Percentiles rank a stretch among this genome's conserved stretches.
These are phyloP conservation scores for Ceriops decandra DNA, from an alignment of 345 rosid species.

Conservation along the genomic window DNA sequence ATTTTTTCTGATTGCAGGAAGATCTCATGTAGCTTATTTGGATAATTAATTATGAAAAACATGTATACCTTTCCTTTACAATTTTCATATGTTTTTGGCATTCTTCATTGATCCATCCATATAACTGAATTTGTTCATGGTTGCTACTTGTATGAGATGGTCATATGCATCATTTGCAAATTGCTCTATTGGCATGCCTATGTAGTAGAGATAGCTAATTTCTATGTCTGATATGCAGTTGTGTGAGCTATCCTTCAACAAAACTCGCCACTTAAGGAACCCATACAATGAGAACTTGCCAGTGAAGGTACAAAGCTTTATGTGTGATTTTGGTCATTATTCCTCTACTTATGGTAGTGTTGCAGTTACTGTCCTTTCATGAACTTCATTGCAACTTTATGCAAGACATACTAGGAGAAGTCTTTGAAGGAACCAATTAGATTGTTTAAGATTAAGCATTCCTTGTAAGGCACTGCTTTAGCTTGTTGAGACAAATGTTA, in stretches of 20 bases:
- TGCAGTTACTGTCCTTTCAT: too few relatives aligned
- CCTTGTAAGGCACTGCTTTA: too few relatives aligned
- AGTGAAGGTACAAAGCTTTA: slow-evolving; percentile 64
- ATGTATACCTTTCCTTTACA: not conserved
- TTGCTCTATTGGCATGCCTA: not conserved
- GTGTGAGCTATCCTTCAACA: slow-evolving; percentile 92
- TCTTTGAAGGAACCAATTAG: too few relatives aligned
- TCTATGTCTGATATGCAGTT: slow-evolving; percentile 49
- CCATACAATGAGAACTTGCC: slow-evolving; percentile 97
- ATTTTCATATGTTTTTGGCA: not conserved
- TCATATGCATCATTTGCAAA: slow-evolving; percentile 1
- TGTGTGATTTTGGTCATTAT: too few relatives aligned
- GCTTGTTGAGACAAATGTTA: too few relatives aligned
- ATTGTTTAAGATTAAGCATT: too few relatives aligned
- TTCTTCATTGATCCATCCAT: not conserved
- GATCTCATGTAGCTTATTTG: not conserved
- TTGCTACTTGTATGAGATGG: slow-evolving; percentile 7
- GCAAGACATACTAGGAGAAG: too few relatives aligned
- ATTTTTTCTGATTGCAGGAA: not conserved
- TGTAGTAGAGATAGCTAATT: slow-evolving; percentile 21
- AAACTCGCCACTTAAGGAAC: slow-evolving; percentile 87
- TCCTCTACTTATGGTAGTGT: too few relatives aligned
- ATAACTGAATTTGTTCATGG: not conserved
- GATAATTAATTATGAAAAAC: not conserved
- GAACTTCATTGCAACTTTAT: too few relatives aligned